Evolutionary conservation across 129 eudicot genomes (phyloP).

Genomic region (Daucus carota): DH1_v3.0 NC_030388.2:24558001-24558500

Average conservation of each 20-base stretch:
- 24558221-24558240: conserved; percentile 65
- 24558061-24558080: background rate
- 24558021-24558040: background rate
- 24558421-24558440: background rate
- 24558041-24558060: background rate
- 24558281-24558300: background rate
- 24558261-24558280: background rate
- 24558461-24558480: conserved; percentile 10
- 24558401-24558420: conserved; percentile 86
- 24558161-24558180: conserved; percentile 59
- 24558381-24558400: conserved; percentile 83
- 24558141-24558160: conserved; percentile 83
- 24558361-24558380: conserved; percentile 77
- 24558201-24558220: conserved; percentile 91
- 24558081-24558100: conserved; percentile 12
- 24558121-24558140: conserved; percentile 96
- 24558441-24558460: conserved; percentile 5
- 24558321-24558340: conserved; percentile 59
- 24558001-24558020: background rate
- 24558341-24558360: conserved; percentile 86
- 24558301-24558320: background rate
- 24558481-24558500: conserved; percentile 99
- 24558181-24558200: conserved; percentile 82
- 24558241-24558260: background rate
- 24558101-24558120: conserved; percentile 86